Evolutionary conservation across 768 basidiomycete species (phyloP), one percentile per base, ranked within the genome.

Genomic region (Phallus indusiatus): DNA sequence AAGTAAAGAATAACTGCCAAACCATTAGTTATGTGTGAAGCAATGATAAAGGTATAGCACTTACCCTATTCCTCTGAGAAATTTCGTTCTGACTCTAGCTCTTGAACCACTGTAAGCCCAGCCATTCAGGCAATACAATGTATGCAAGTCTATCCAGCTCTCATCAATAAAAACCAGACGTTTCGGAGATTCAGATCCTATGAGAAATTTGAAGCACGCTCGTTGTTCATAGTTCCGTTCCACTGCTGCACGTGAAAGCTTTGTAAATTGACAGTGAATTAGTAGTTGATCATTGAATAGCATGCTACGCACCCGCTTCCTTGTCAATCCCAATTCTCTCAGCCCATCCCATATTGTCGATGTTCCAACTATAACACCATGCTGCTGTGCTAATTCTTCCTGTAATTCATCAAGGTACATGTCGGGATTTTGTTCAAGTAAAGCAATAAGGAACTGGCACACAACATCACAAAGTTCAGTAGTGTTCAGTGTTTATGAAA

Each of bases 1-100:
- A 0, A 75, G 64, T 3, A 75, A 59, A 0, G 73, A 75, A 57
- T 71, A 74, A 36, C 67, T 69, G 18, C 14, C 11, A 9, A 34
- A 9, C 11, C 11, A 54, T 54, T 54, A 35, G 53, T 11, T 11
- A 54, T n/a, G n/a, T n/a, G n/a, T 24, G 33, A 54, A 22, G n/a
- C n/a, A n/a, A n/a, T n/a, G 18, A 11, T 9, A 35, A 28, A 21
- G 18, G 21, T 24, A 10, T 8, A n/a, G 28, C 6, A n/a, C 12
- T 11, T 11, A 21, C 10, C 22, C 8, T 6, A 22, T 9, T 7
- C 67, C 65, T n/a, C 64, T 58, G 14, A 68, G 46, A 55, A 69
- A 66, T 33, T 51, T 55, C 20, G 37, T 49, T 20, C 35, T 48
- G 12, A n/a, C n/a, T n/a, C n/a, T n/a, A n/a, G n/a, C n/a, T n/a